Base-by-base conservation (phyloP, 148 eudicot genomes). In the Heliamphora exappendiculata region DNA sequence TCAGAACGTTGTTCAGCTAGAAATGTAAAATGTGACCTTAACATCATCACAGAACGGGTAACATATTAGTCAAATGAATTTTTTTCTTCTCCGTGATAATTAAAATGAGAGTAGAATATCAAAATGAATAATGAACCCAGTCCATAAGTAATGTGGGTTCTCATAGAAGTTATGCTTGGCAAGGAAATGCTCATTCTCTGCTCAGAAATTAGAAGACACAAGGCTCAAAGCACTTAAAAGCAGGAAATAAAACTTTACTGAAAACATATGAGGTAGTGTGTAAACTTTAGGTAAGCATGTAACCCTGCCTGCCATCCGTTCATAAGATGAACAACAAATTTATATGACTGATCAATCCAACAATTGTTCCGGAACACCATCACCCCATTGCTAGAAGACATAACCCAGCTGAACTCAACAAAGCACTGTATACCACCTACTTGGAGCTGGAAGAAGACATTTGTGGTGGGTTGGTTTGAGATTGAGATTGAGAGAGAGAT, bases 371-470 rank as follows among this genome's bases (percentile, higher is more conserved):
- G 17, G 39, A 60, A 58, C 16, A 22, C 22, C 34, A 22, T 17
- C 34, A 17, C 9, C 26, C 44, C 20, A 7, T 29, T 37, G 34
- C 36, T 39, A 39, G 20, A 41, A 39, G 66, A 17, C 54, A 19
- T 16, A 28, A 55, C 67, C 60, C 53, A 29, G 26, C 68, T 74
- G 54, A 59, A 59, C 53, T 42, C 36, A 55, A 59, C 39, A 67
- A 28, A 39, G 28, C 7, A 19, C 68, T 31, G 11, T 31, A 28
- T 49, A 17, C 47, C 20, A 73, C 29, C 41, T 41, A 28, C 34
- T 74, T 74, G 51, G n/a, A 41, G 65, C 49, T 51, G 58, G 36
- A 13, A 73, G 33, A 73, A 54, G 14, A n/a, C 50, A 67, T 41
- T 67, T 67, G 71, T 37, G 20, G 9, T 65, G 44, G 34, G 44